These are phyloP conservation scores for Chenopodium album DNA, from an alignment of 148 eudicot species.

Conservation along the genomic window DNA sequence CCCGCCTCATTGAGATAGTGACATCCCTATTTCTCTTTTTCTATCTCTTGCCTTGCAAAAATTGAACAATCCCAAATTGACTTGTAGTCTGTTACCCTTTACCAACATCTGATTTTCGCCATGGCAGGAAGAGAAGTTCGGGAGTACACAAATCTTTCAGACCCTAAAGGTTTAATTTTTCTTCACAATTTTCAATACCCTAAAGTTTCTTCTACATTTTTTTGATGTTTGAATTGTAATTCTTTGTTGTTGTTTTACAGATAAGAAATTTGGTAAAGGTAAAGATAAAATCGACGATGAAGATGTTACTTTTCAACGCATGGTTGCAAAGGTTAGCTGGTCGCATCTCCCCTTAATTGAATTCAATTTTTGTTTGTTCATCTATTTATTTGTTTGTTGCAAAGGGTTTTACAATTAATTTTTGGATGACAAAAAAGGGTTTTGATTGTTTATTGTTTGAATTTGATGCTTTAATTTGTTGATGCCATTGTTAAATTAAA, in stretches of 20 bases:
- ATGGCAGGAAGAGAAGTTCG: slow-evolving; percentile 95
- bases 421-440: not conserved
- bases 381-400: too few species aligned
- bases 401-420: not conserved
- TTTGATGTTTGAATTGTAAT: not conserved
- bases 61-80: not conserved
- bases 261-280: slow-evolving; percentile 69
- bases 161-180: slow-evolving; percentile 69
- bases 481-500: too few species aligned
- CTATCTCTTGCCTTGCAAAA: too few species aligned
- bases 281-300: slow-evolving; percentile 85
- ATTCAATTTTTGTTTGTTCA: not conserved
- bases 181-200: not conserved
- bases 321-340: slow-evolving; percentile 98
- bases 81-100: not conserved
- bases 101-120: not conserved
- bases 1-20: too few species aligned
- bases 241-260: slow-evolving; percentile 33
- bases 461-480: too few species aligned
- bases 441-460: not conserved
- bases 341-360: slow-evolving; percentile 24
- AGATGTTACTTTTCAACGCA: slow-evolving; percentile 89
- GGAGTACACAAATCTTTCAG: slow-evolving; percentile 92
- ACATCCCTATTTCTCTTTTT: too few species aligned
- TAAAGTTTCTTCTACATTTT: not conserved